Conservation (phyloP, 306 rosid genomes). For the Vigna trinervia region DNA sequence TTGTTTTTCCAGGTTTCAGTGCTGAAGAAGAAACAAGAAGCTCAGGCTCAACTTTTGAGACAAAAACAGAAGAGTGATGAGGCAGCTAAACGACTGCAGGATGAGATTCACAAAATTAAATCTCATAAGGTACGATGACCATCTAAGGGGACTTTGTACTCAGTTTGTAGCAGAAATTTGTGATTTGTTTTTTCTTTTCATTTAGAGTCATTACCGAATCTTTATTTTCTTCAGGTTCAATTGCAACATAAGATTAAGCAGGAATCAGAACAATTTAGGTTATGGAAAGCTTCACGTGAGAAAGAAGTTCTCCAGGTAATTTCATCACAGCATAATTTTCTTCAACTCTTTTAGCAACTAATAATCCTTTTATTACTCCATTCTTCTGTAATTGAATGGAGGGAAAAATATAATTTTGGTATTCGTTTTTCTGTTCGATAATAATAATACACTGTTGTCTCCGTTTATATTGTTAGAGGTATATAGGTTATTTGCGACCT, state of each 20-base stretch:
- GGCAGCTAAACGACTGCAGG: conserved; percentile 87
- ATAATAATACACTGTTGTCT: background rate
- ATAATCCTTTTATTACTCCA: background rate
- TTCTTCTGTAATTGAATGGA: background rate
- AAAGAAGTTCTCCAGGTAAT: conserved; percentile 98
- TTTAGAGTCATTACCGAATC: background rate
- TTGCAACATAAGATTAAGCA: conserved; percentile 97
- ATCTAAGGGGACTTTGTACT: background rate
- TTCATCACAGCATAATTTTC: background rate
- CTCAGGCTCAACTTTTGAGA: conserved; percentile 87
- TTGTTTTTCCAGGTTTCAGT: conserved; percentile 74
- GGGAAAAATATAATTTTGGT: background rate
- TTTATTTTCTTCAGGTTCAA: conserved; percentile 69
- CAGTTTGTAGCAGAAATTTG: conserved; percentile 9
- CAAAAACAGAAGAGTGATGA: conserved; percentile 96
- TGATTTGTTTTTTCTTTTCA: background rate
- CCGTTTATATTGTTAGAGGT: background rate
- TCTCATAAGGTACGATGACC: conserved; percentile 72
- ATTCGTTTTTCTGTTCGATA: background rate
- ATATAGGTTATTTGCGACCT: background rate
- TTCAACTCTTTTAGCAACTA: background rate
- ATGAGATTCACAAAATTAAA: conserved; percentile 96
- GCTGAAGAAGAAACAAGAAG: conserved; percentile 94
- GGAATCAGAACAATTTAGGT: conserved; percentile 94
- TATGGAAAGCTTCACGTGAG: conserved; percentile 93